Evolutionary conservation across 2,329 filamentous ascomycete species (phyloP).

Genomic region (Aspergillus versicolor): DNA sequence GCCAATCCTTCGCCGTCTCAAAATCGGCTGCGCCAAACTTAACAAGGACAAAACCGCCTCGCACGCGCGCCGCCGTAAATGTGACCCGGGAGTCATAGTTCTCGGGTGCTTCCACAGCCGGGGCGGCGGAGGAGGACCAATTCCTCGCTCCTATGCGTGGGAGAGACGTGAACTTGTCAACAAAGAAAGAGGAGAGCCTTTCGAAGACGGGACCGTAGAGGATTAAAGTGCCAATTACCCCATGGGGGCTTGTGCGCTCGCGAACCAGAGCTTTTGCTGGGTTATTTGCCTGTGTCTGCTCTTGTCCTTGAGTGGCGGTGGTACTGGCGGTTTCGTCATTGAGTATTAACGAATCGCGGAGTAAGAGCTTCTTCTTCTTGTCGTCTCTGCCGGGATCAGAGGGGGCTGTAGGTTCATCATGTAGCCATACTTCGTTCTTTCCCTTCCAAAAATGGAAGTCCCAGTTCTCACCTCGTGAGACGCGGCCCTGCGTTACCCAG

Average conservation of each 20-base stretch:
- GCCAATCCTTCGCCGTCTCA: constrained; percentile 77
- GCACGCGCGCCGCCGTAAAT: constrained; percentile 78
- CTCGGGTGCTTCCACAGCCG: constrained; percentile 35
- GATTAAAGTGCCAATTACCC: constrained; percentile 81
- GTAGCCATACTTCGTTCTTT: constrained; percentile 71
- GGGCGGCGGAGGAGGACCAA: constrained; percentile 51
- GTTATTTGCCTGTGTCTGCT: not conserved
- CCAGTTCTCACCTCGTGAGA: constrained; percentile 86
- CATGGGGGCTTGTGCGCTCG: constrained; percentile 70
- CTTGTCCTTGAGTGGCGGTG: constrained; percentile 27
- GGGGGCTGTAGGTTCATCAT: constrained; percentile 20
- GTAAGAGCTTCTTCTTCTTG: constrained; percentile 60
- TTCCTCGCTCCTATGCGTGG: constrained; percentile 81
- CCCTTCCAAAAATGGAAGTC: constrained; percentile 75
- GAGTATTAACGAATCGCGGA: constrained; percentile 83
- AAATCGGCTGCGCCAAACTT: constrained; percentile 85
- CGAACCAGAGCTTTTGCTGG: constrained; percentile 27
- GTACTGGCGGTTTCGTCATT: constrained; percentile 52
- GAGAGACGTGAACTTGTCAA: constrained; percentile 72
- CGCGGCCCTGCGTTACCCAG: constrained; percentile 89
- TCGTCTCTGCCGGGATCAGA: not conserved
- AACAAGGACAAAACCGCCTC: constrained; percentile 76
- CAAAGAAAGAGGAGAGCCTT: constrained; percentile 68
- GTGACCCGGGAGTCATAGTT: constrained; percentile 55
- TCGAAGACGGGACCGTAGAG: constrained; percentile 71